Percentiles rank a stretch among this genome's conserved stretches.
Conservation (phyloP, 1,284 basidiomycete species). For the Cystobasidiaceae sp. region DNA sequence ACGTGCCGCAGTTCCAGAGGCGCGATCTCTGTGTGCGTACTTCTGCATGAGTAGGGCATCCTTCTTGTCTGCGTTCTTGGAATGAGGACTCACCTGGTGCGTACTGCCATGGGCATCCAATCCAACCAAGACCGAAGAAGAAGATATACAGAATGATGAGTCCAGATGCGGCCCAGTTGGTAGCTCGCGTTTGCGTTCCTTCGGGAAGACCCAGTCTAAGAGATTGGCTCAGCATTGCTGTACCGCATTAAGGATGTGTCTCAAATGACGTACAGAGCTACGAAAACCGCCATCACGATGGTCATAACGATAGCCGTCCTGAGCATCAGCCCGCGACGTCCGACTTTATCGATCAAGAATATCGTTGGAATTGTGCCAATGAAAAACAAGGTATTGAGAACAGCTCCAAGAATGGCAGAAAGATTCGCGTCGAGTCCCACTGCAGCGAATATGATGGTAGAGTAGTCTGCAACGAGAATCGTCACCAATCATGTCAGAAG, state of each 20-base stretch:
- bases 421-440: constrained; percentile 1
- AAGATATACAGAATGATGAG: constrained; percentile 26
- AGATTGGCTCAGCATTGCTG: too few relatives aligned
- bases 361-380: constrained; percentile 25
- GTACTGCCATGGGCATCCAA: constrained; percentile 8
- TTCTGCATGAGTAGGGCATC: neutral
- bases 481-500: neutral
- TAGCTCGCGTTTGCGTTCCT: neutral
- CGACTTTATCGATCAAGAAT: constrained; percentile 18
- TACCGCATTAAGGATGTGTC: too few relatives aligned
- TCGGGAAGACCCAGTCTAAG: neutral
- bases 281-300: constrained; percentile 24
- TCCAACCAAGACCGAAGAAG: constrained; percentile 26
- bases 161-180: constrained; percentile 12
- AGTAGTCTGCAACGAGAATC: constrained; percentile 3
- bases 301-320: constrained; percentile 19
- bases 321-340: constrained; percentile 25
- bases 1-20: constrained; percentile 27
- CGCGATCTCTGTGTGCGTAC: constrained; percentile 21
- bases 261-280: constrained; percentile 7
- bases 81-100: too few relatives aligned
- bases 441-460: constrained; percentile 24
- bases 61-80: too few relatives aligned
- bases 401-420: constrained; percentile 13
- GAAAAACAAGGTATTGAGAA: constrained; percentile 15